A percentile compares a stretch with the other conserved stretches of the same genome.
Evolutionary conservation across 805 yeast species (phyloP).

Genomic region (Komagataella ulmi): DNA sequence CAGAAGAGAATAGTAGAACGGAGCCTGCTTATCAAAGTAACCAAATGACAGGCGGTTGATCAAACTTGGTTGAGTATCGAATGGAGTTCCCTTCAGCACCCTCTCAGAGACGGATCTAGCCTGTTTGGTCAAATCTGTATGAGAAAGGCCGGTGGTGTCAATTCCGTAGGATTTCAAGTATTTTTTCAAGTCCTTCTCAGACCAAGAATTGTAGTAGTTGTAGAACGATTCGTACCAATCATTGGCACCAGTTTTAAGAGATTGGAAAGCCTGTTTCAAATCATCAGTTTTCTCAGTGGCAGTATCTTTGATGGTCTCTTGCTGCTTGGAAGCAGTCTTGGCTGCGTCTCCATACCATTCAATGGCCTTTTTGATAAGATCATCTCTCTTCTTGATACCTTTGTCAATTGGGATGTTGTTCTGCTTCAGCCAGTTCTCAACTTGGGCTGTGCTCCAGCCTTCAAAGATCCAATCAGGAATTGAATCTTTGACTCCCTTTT

Average conservation of each 20-base stretch:
- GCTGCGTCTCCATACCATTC: constrained; percentile 6
- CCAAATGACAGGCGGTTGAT: background rate
- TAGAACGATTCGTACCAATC: constrained; percentile 4
- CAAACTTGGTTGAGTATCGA: background rate
- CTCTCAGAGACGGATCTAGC: constrained; percentile 15
- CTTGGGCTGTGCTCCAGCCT: constrained; percentile 23
- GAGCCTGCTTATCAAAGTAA: background rate
- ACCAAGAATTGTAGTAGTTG: constrained; percentile 23
- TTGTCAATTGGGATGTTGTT: constrained; percentile 13
- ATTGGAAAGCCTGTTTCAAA: constrained; percentile 6
- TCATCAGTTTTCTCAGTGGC: constrained; percentile 5
- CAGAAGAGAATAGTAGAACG: background rate
- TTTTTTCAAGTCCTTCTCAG: constrained; percentile 25
- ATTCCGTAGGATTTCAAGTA: constrained; percentile 30
- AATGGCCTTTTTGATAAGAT: constrained; percentile 10
- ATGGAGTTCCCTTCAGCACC: background rate
- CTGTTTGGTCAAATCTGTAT: constrained; percentile 20
- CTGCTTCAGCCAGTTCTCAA: constrained; percentile 25
- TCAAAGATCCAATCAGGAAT: constrained; percentile 18
- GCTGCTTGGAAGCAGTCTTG: constrained; percentile 3
- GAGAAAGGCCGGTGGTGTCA: constrained; percentile 11
- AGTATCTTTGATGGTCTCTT: constrained; percentile 4
- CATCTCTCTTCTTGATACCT: constrained; percentile 12
- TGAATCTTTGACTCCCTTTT: constrained; percentile 12
- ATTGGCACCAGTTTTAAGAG: constrained; percentile 5